Base-by-base conservation (phyloP, 768 basidiomycete genomes). In the Pleurotus giganteus region DNA sequence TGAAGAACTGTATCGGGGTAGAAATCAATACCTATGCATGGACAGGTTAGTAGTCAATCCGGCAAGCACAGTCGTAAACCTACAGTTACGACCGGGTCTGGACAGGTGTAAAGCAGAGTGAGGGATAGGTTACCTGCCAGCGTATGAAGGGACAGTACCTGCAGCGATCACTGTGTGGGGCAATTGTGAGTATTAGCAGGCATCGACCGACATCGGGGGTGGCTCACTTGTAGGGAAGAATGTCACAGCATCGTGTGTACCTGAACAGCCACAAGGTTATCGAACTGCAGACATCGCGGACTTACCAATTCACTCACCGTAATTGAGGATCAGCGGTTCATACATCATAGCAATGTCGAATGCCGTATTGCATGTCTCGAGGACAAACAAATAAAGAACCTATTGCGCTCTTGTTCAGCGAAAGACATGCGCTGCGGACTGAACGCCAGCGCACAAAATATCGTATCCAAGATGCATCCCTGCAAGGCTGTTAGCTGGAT, bases 11-110 rank as follows among this genome's bases (percentile, higher is more conserved):
- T 11, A 53, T 36, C 4, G 52, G 52, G 12, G 41, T 53, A 4
- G 52, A 53, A 8, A 53, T 21, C 13, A 34, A 34, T 26, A 34
- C 52, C 52, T 53, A 54, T 51, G n/a, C 28, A 5, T 15, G 17
- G n/a, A 4, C 6, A 24, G n/a, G 36, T 6, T 51, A 3, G 27
- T 42, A 32, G 4, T 23, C 13, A 19, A 15, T 17, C 3, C 0
- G 24, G 24, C 26, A 6, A 47, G 24, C 15, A 4, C 24, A 31
- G 28, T 27, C 27, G 15, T 53, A 11, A 17, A 60, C 65, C 47
- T 52, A 72, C 73, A 27, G 71, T 71, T 46, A 71, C 51, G 19
- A 71, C 56, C 5, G 73, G 71, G 49, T 73, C 70, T 69, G 59
- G 43, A 45, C 31, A 23, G 17, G 1, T 49, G 47, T 12, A 47